Conservation (phyloP, 805 yeast genomes). For the Wickerhamomyces bovis region DNA sequence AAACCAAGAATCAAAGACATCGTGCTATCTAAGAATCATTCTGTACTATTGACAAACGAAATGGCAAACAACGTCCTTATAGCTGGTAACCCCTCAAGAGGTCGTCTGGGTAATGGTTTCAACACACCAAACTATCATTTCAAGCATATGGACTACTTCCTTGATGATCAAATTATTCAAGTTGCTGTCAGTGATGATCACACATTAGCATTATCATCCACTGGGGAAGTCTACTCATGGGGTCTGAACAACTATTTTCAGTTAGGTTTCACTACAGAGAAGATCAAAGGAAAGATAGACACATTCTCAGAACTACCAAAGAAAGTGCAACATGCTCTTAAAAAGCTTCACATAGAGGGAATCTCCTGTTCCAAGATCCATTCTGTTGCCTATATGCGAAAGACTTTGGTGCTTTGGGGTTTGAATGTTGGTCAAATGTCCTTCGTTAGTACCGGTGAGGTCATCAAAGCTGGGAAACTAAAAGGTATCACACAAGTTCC, state of each 20-base stretch:
- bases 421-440: constrained; percentile 81
- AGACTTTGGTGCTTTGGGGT: constrained; percentile 64
- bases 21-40: constrained; percentile 58
- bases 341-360: constrained; percentile 21
- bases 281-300: constrained; percentile 20
- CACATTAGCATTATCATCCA: constrained; percentile 47
- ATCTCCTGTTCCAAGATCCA: constrained; percentile 60
- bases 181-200: constrained; percentile 63
- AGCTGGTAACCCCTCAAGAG: constrained; percentile 65
- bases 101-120: constrained; percentile 60
- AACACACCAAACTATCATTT: constrained; percentile 38
- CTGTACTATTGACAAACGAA: constrained; percentile 51
- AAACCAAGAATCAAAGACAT: constrained; percentile 43
- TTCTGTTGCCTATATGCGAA: constrained; percentile 50
- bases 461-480: constrained; percentile 24
- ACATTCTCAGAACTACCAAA: constrained; percentile 24
- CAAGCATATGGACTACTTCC: constrained; percentile 35
- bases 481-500: constrained; percentile 38
- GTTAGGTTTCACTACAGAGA: constrained; percentile 45
- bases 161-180: constrained; percentile 26
- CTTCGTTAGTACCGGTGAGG: constrained; percentile 29
- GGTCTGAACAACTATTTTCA: constrained; percentile 69
- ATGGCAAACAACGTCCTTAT: constrained; percentile 41
- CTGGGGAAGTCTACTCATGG: constrained; percentile 66
- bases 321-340: constrained; percentile 22